Base-by-base conservation (phyloP, 495 filamentous ascomycete genomes). In the Aspergillus egyptiacus region DNA sequence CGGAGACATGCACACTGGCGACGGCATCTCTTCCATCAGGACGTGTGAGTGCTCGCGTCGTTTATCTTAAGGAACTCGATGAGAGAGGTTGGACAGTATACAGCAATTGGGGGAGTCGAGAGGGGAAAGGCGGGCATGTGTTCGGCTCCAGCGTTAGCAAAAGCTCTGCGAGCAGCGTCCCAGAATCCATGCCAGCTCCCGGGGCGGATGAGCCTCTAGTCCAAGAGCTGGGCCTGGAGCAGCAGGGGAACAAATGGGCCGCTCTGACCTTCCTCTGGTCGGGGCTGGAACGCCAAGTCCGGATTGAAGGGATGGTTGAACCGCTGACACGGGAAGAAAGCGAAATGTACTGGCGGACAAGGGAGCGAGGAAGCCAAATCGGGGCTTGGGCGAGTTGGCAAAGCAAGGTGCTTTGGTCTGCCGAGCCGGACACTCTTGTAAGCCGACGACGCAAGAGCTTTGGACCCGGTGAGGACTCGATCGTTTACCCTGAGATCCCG, bases 331-430 rank as follows among this genome's bases (percentile, higher is more conserved):
- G 66, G 11, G 84, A 81, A 51, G 91, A 96, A 70, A 88, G 83
- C 50, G 87, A 94, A 71, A 65, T 83, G 27, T 96, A 98, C 69
- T 98, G 80, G 70, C 84, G 86, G 59, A 93, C 89, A 2, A 66
- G 88, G 32, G 83, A 83, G 34, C 71, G 87, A 20, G 87, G 87
- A 3, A 89, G 82, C 58, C 78, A 88, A 58, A 79, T 97, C 54
- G 94, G 93, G 5, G 93, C 87, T 9, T 97, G 93, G 93, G 89
- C 93, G 9, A 94, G 87, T 68, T 78, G 73, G 72, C 91, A 96
- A 78, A 91, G 87, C 60, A 68, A 76, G 51, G 86, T 86, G 31
- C 64, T 94, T 34, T 65, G 63, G 67, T 74, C 73, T 17, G 56
- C 58, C 6, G 60, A 68, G 41, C 59, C 65, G 3, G 51, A 36